A percentile compares a stretch with the other conserved stretches of the same genome.
These are phyloP conservation scores for Prunus mira DNA, from an alignment of 306 rosid species.

Conservation along the genomic window DNA sequence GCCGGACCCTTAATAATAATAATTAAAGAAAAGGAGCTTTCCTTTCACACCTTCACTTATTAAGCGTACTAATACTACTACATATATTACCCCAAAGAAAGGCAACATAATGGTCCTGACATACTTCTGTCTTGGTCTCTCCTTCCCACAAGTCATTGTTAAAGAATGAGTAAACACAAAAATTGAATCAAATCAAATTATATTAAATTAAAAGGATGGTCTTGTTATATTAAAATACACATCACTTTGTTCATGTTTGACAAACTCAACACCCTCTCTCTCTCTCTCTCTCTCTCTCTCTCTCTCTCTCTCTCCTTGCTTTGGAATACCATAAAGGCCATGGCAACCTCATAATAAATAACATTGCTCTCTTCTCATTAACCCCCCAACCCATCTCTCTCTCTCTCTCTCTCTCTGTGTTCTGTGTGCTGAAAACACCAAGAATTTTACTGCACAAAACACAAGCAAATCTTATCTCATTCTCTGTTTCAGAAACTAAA, in stretches of 20 bases:
- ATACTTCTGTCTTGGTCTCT: conserved; percentile 10
- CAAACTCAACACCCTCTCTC: conserved; percentile 31
- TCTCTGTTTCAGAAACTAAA: neutral
- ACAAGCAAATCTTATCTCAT: too few species aligned
- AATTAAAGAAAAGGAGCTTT: conserved; percentile 2
- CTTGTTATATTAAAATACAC: conserved; percentile 16
- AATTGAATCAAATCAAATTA: neutral
- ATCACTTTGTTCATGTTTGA: conserved; percentile 38
- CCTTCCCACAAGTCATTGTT: neutral
- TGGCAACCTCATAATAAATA: neutral
- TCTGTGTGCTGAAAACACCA: neutral
- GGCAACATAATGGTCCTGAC: conserved; percentile 12
- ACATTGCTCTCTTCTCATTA: neutral
- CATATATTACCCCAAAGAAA: neutral
- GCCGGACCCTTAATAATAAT: neutral
- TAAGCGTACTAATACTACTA: neutral
- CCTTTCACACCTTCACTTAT: neutral
- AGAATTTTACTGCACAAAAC: neutral
- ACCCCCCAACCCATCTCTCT: neutral
- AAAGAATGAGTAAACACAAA: conserved; percentile 12
- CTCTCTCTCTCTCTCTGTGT: neutral
- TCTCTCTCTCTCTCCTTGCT: neutral
- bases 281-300: too few species aligned
- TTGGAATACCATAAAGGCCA: conserved; percentile 19
- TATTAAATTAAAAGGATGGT: neutral